Conservation (phyloP, 1,139 yeast genomes). For the Taphrina populina region DNA sequence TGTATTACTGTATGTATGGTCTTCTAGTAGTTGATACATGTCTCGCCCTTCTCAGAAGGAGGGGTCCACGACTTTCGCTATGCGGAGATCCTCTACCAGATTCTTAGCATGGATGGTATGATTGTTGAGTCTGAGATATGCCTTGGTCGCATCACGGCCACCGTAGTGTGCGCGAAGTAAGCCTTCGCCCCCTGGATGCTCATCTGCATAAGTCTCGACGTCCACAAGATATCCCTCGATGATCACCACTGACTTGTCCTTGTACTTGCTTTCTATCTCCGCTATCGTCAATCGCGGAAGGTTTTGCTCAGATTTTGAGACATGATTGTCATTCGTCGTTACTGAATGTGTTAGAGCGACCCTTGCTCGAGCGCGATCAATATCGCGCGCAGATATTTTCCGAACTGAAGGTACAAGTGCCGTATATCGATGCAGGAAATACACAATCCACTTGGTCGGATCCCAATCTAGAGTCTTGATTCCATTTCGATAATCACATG, state of each 20-base stretch:
- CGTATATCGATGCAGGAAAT: constrained; percentile 80
- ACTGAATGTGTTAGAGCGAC: constrained; percentile 62
- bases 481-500: constrained; percentile 97
- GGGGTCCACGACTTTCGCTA: constrained; percentile 59
- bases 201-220: constrained; percentile 74
- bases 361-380: constrained; percentile 71
- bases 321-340: neutral
- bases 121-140: constrained; percentile 95
- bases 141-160: constrained; percentile 94
- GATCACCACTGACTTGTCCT: constrained; percentile 63
- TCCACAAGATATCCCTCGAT: constrained; percentile 95
- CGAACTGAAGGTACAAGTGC: constrained; percentile 91
- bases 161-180: constrained; percentile 82
- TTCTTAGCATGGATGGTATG: constrained; percentile 98
- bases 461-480: constrained; percentile 98
- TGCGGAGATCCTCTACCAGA: constrained; percentile 89
- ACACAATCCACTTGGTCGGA: constrained; percentile 77
- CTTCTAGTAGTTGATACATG: no score
- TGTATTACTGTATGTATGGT: no score
- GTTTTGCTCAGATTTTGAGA: constrained; percentile 56
- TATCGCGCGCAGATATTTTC: constrained; percentile 95
- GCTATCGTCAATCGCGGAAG: constrained; percentile 90
- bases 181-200: constrained; percentile 98
- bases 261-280: constrained; percentile 69
- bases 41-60: neutral